Evolutionary conservation across 2,329 filamentous ascomycete genomes (phyloP).

Genomic region (Calonectria pteridis): DNA sequence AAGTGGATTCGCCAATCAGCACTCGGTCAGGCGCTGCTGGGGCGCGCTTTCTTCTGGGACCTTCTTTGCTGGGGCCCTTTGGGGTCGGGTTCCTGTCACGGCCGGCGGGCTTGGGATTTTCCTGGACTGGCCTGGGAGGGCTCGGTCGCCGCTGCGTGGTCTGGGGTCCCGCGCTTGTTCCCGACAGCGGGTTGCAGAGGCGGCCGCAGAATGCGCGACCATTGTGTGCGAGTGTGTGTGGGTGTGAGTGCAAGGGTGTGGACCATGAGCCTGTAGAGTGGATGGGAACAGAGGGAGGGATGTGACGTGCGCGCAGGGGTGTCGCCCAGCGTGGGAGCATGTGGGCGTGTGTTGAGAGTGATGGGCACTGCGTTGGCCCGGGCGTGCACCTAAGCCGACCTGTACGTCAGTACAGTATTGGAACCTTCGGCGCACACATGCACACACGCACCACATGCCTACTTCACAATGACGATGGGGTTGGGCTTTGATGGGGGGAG

Average conservation of each 20-base stretch:
- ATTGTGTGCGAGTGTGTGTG: constrained; percentile 39
- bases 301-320: constrained; percentile 11
- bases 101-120: constrained; percentile 15
- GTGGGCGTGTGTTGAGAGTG: not conserved
- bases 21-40: constrained; percentile 26
- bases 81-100: constrained; percentile 13
- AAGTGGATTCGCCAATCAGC: constrained; percentile 27
- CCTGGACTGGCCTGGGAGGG: constrained; percentile 27
- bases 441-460: constrained; percentile 2
- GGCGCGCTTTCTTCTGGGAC: constrained; percentile 12
- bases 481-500: not conserved
- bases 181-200: constrained; percentile 54
- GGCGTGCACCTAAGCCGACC: constrained; percentile 2
- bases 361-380: not conserved
- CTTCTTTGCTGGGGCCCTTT: constrained; percentile 11
- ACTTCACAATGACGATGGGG: not conserved
- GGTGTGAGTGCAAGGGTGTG: constrained; percentile 14
- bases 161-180: constrained; percentile 52
- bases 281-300: not conserved
- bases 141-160: constrained; percentile 38
- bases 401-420: not conserved
- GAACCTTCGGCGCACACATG: not conserved
- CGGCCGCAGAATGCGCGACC: constrained; percentile 54
- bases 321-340: not conserved
- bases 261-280: constrained; percentile 10